Evolutionary conservation across 2,329 filamentous ascomycete genomes (phyloP).

Genomic region (Trichoderma koningiopsis): DNA sequence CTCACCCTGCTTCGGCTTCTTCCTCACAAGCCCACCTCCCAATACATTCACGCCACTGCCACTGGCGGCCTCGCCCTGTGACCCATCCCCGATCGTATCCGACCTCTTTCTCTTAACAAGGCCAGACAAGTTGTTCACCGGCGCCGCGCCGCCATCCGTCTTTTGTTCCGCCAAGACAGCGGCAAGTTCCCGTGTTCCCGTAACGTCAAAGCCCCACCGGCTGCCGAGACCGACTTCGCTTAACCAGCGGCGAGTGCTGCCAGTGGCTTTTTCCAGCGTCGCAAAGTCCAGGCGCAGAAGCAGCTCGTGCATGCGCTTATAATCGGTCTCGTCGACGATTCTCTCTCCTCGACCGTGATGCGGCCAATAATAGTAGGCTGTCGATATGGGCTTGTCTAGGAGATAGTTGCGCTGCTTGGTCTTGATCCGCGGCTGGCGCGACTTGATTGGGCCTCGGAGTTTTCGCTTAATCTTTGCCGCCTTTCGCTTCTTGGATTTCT

Average conservation of each 20-base stretch:
- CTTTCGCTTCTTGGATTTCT: slow-evolving; percentile 35
- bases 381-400: slow-evolving; percentile 52
- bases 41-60: slow-evolving; percentile 51
- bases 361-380: slow-evolving; percentile 69
- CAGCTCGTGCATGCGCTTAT: slow-evolving; percentile 68
- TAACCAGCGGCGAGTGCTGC: slow-evolving; percentile 71
- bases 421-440: slow-evolving; percentile 68
- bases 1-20: slow-evolving; percentile 52
- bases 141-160: slow-evolving; percentile 9
- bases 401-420: slow-evolving; percentile 55
- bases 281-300: slow-evolving; percentile 75
- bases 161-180: slow-evolving; percentile 15
- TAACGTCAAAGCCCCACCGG: slow-evolving; percentile 55
- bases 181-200: slow-evolving; percentile 45
- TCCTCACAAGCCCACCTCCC: slow-evolving; percentile 51
- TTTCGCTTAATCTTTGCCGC: slow-evolving; percentile 48
- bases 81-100: slow-evolving; percentile 30
- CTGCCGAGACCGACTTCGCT: slow-evolving; percentile 62
- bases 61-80: slow-evolving; percentile 24
- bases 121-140: slow-evolving; percentile 52
- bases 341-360: slow-evolving; percentile 61
- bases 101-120: slow-evolving; percentile 53
- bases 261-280: slow-evolving; percentile 61
- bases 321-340: slow-evolving; percentile 64
- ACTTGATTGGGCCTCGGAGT: slow-evolving; percentile 61